phyloP scores from a whole-genome alignment of 176 grass and related monocot species.

The Phoenix roebelenii region DNA sequence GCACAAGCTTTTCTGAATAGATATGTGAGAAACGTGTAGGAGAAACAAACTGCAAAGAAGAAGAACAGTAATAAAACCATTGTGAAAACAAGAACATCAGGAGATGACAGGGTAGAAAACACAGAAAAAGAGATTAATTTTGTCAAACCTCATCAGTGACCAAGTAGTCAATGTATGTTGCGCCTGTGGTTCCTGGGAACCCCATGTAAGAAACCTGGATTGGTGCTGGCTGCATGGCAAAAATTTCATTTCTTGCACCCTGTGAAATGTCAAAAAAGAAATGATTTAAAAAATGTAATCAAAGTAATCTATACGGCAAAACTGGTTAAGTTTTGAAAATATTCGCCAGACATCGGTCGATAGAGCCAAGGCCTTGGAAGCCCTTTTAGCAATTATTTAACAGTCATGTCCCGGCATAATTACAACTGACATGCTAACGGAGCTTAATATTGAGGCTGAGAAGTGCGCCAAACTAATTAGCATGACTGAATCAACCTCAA shows the following conservation, averaged over 20 bases:
- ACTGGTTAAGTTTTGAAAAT: too few relatives aligned
- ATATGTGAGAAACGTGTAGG: slow-evolving; percentile 54
- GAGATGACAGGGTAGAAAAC: neutral
- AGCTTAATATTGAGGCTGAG: too few relatives aligned
- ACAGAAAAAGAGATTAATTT: slow-evolving; percentile 2
- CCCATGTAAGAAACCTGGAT: slow-evolving; percentile 93
- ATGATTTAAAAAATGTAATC: too few relatives aligned
- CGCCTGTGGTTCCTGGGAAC: slow-evolving; percentile 76
- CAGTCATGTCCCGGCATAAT: too few relatives aligned
- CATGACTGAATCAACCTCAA: too few relatives aligned
- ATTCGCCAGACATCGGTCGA: too few relatives aligned
- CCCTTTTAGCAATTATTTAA: too few relatives aligned
- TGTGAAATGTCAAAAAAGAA: slow-evolving; percentile 18
- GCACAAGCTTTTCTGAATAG: slow-evolving; percentile 85
- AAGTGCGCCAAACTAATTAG: too few relatives aligned
- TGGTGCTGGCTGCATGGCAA: slow-evolving; percentile 67
- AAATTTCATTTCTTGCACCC: slow-evolving; percentile 90
- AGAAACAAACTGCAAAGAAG: slow-evolving; percentile 81
- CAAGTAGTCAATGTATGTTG: slow-evolving; percentile 73
- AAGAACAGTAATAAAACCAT: slow-evolving; percentile 16
- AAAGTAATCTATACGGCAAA: too few relatives aligned
- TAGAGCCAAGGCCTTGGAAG: too few relatives aligned
- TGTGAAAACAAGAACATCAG: too few relatives aligned
- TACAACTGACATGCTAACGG: too few relatives aligned
- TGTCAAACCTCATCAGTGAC: slow-evolving; percentile 66